phyloP scores from a whole-genome alignment of 225 moss, liverwort and hornwort species.

The Straminergon stramineum region DNA sequence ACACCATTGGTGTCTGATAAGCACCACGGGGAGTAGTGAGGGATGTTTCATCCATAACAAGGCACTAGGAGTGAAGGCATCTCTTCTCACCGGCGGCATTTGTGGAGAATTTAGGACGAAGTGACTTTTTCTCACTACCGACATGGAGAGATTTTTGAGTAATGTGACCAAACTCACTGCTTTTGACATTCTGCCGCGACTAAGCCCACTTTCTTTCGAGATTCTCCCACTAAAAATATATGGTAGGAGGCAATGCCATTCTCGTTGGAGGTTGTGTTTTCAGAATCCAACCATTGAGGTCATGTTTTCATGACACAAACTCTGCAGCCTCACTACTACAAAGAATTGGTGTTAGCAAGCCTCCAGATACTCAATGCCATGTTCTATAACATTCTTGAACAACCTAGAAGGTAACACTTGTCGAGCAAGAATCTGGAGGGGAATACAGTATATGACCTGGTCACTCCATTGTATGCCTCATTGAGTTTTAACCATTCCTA shows the following conservation, averaged over 20 bases:
- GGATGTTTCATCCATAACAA: not conserved
- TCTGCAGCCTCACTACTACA: not conserved
- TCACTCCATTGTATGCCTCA: not conserved
- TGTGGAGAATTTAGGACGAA: not conserved
- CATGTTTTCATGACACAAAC: too few species aligned
- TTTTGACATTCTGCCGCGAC: not conserved
- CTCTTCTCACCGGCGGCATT: fast-evolving
- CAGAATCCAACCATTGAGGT: not conserved
- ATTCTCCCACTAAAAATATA: not conserved
- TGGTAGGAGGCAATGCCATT: too few species aligned
- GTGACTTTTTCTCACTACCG: not conserved
- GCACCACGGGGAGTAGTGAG: not conserved
- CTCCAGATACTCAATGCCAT: too few species aligned
- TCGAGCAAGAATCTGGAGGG: not conserved
- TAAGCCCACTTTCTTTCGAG: not conserved
- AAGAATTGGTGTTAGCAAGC: not conserved
- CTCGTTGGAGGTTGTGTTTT: not conserved
- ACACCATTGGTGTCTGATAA: not conserved
- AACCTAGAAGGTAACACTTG: not conserved
- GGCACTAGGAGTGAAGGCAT: not conserved
- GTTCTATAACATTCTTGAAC: not conserved
- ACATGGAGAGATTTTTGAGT: not conserved
- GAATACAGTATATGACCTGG: not conserved
- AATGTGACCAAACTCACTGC: not conserved
- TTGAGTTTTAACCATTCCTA: not conserved